Evolutionary conservation across 306 rosid species (phyloP), one percentile per base, ranked within the genome.

Genomic region (Vicia faba): DNA sequence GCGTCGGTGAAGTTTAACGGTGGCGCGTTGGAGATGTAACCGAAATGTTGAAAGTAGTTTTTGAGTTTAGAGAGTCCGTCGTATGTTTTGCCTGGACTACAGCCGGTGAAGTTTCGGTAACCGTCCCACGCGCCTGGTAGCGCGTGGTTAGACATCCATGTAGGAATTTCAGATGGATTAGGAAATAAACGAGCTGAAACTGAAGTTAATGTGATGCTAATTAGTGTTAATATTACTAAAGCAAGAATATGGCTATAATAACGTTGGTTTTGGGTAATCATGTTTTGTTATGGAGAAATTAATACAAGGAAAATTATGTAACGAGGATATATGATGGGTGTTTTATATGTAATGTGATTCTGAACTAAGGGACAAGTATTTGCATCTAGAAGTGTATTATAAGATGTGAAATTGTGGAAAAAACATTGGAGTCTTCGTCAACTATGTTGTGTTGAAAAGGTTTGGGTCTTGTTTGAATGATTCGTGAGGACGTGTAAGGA

Each of bases 161-260:
- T 20, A 20, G 96, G 96, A 3, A 84, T 81, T 2, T 89, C 62
- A 1, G 98, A 78, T 0, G 70, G 26, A 44, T 92, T 82, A 29
- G 96, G 98, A 81, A 86, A 84, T 15, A 92, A 73, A 8, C 84
- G 87, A 68, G 91, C 95, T 1, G 91, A 80, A 36, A 75, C 75
- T 0, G 83, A 73, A 69, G 77, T 1, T 11, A 68, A 60, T 3
- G 64, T 25, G 12, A 61, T 13, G 3, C 76, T 55, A 39, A 55
- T 26, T 25, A 78, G 11, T 40, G 65, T 26, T 12, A 53, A 2
- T 38, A 41, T 5, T 3, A 72, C 38, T 0, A 79, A 14, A 20
- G 43, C 5, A 1, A 11, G 12, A 54, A 11, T 2, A 7, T 13
- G n/a, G n/a, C n/a, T n/a, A n/a, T n/a, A n/a, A n/a, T n/a, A n/a